A percentile compares a stretch with the other conserved stretches of the same genome.
Conservation (phyloP, 305 asterid species). For the Fraxinus platypoda region DNA sequence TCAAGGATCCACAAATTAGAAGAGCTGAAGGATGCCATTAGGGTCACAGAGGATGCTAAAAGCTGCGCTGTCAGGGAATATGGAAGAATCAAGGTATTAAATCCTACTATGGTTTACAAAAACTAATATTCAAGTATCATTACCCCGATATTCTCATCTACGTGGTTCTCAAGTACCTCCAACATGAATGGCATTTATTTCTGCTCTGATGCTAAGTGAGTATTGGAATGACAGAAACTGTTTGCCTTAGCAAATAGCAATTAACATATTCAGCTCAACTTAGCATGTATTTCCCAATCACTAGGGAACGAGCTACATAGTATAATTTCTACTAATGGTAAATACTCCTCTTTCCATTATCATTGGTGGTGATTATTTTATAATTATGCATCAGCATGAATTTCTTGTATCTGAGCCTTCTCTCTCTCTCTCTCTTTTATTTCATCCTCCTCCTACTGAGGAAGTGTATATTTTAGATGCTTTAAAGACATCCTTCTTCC, state of each 20-base stretch:
- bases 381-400: neutral
- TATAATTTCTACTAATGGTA: neutral
- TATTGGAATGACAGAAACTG: neutral
- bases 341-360: neutral
- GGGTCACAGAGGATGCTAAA: slow-evolving; percentile 84
- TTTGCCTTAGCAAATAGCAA: neutral
- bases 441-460: neutral
- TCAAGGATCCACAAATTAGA: slow-evolving; percentile 63
- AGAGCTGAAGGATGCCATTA: slow-evolving; percentile 73
- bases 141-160: neutral
- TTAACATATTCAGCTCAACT: neutral
- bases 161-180: neutral
- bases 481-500: neutral
- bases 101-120: slow-evolving; percentile 5
- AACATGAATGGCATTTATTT: neutral
- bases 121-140: neutral
- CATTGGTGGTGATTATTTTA: neutral
- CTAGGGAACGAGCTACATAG: neutral
- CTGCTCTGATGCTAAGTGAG: neutral
- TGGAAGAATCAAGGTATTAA: slow-evolving; percentile 82
- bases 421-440: neutral
- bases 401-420: neutral
- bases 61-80: slow-evolving; percentile 77
- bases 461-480: neutral
- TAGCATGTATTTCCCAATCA: neutral